Percentiles rank a stretch among this genome's conserved stretches.
Conservation (phyloP, 2,329 filamentous ascomycete species). For the Aspergillus brasiliensis region DNA sequence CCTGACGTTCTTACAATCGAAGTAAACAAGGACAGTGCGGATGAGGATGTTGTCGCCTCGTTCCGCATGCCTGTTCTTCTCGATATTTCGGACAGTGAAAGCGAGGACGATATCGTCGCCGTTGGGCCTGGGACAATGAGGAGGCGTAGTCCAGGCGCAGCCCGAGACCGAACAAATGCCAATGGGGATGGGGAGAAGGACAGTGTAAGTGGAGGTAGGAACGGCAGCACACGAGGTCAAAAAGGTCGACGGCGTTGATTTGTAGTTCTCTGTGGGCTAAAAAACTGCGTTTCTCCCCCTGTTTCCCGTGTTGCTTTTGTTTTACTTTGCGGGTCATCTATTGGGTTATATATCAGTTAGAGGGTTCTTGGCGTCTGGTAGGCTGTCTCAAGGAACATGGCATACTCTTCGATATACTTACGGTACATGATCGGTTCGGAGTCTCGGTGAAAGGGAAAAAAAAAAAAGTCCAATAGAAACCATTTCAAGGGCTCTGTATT, state of each 20-base stretch:
- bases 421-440: conserved; percentile 1
- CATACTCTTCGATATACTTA: conserved; percentile 4
- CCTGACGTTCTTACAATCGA: conserved; percentile 86
- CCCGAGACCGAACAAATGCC: conserved; percentile 64
- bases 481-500: neutral
- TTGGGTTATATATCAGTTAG: neutral
- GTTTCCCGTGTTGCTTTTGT: too few species aligned
- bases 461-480: neutral
- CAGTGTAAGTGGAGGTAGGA: conserved; percentile 19
- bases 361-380: conserved; percentile 1
- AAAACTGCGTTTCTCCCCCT: neutral
- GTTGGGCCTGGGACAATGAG: conserved; percentile 79
- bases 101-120: conserved; percentile 80
- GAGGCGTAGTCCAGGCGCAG: conserved; percentile 77
- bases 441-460: neutral
- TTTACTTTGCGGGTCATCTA: neutral
- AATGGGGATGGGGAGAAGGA: conserved; percentile 35
- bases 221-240: conserved; percentile 26
- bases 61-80: conserved; percentile 94
- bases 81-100: conserved; percentile 90
- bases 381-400: neutral
- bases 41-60: conserved; percentile 55
- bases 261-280: neutral
- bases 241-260: conserved; percentile 36
- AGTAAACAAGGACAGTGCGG: conserved; percentile 62